phyloP scores from a whole-genome alignment of 768 basidiomycete species.

The Chlorophyllum brunneum region DNA sequence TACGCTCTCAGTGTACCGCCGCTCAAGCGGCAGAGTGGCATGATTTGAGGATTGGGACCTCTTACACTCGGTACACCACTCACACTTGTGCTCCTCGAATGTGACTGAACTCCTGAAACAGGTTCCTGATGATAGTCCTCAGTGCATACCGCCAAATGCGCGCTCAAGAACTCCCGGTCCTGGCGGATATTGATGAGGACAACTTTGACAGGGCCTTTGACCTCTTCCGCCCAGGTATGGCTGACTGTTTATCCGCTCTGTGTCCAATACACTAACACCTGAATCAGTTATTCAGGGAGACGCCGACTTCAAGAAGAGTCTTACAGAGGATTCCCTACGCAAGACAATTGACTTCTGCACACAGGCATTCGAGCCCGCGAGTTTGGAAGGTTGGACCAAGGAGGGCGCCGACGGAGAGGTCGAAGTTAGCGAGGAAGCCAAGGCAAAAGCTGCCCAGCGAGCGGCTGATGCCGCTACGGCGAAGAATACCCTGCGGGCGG shows the following conservation, averaged over 20 bases:
- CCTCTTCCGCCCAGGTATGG: conserved; percentile 33
- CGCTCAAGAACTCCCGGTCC: conserved; percentile 33
- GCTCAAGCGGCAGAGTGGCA: conserved; percentile 28
- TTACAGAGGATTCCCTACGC: conserved; percentile 18
- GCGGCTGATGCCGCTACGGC: conserved; percentile 13
- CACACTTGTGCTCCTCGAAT: background rate
- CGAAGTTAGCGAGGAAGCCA: background rate
- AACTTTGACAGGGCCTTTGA: conserved; percentile 47
- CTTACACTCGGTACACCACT: conserved; percentile 29
- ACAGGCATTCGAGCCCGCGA: conserved; percentile 15
- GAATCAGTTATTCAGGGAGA: conserved; percentile 25
- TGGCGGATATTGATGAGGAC: conserved; percentile 40
- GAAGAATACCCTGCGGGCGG: conserved; percentile 17
- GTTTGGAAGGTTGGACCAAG: conserved; percentile 13
- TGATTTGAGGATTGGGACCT: conserved; percentile 25
- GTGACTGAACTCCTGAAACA: conserved; percentile 13
- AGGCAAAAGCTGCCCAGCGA: conserved; percentile 1
- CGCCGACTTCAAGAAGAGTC: conserved; percentile 17
- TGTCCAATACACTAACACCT: background rate
- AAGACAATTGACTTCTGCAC: conserved; percentile 19
- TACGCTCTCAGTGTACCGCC: conserved; percentile 27
- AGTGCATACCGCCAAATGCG: conserved; percentile 47
- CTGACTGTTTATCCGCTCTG: background rate
- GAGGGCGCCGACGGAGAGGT: conserved; percentile 5
- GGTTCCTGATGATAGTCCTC: conserved; percentile 43